phyloP scores from a whole-genome alignment of 2,329 filamentous ascomycete species.

The Xylariaceae sp. region DNA sequence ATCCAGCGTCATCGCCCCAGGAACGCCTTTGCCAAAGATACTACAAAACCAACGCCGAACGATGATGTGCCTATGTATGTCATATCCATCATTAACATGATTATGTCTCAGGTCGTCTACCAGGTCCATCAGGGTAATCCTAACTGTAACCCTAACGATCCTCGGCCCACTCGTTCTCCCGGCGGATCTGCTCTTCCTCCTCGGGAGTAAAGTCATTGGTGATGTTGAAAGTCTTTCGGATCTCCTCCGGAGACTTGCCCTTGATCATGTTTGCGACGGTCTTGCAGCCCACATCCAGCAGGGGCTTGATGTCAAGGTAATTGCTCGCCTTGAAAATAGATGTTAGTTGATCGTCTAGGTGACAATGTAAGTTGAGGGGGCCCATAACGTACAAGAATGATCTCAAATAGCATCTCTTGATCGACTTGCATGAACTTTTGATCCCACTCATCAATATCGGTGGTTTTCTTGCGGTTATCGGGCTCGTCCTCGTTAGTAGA shows the following conservation, averaged over 20 bases:
- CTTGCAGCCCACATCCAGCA: slow-evolving; percentile 98
- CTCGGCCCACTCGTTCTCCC: slow-evolving; percentile 92
- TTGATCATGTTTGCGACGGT: slow-evolving; percentile 99
- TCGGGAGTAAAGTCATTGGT: slow-evolving; percentile 99
- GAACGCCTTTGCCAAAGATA: slow-evolving; percentile 20
- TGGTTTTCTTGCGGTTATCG: slow-evolving; percentile 96
- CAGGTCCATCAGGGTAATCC: too few species aligned
- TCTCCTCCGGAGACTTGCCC: slow-evolving; percentile 99
- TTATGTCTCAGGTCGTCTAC: too few species aligned
- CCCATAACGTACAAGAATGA: slow-evolving; percentile 78
- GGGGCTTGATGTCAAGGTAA: slow-evolving; percentile 98
- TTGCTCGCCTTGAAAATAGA: slow-evolving; percentile 77
- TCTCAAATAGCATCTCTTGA: slow-evolving; percentile 99
- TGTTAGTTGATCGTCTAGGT: neutral
- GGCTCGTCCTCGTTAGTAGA: slow-evolving; percentile 85
- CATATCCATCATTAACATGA: too few species aligned
- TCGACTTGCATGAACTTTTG: slow-evolving; percentile 99
- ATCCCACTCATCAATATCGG: slow-evolving; percentile 99
- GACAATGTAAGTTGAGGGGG: neutral
- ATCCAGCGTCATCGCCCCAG: too few species aligned
- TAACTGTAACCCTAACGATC: slow-evolving; percentile 65
- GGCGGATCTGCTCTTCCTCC: slow-evolving; percentile 96
- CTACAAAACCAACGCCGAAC: slow-evolving; percentile 15
- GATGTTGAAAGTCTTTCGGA: slow-evolving; percentile 99
- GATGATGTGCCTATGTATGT: neutral